Conservation (phyloP, 2,329 filamentous ascomycete genomes). For the Akanthomyces uredinophilus region DNA sequence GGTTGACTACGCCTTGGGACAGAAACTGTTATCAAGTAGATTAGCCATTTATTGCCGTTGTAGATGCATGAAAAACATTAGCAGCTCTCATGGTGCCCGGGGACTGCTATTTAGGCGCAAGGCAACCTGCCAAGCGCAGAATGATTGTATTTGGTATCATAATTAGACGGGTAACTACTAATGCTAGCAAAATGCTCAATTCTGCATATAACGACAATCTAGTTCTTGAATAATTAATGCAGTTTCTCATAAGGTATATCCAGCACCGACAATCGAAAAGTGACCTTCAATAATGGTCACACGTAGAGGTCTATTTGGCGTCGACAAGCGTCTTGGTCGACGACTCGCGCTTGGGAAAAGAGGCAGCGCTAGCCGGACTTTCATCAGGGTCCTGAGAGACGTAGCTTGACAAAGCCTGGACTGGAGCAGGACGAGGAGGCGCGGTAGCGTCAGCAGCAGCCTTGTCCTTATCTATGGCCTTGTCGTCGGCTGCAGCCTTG, state of each 20-base stretch:
- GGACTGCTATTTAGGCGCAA: too few relatives aligned
- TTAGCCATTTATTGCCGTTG: too few relatives aligned
- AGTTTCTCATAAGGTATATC: background rate
- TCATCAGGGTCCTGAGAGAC: slow-evolving; percentile 15
- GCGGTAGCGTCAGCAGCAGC: background rate
- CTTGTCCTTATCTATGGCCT: background rate
- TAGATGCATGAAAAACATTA: too few relatives aligned
- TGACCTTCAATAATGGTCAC: background rate
- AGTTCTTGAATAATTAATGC: background rate
- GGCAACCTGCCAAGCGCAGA: background rate
- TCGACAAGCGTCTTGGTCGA: slow-evolving; percentile 10
- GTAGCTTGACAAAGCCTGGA: background rate
- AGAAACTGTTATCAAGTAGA: too few relatives aligned
- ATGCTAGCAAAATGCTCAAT: background rate
- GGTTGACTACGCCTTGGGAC: too few relatives aligned
- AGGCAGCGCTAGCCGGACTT: slow-evolving; percentile 17
- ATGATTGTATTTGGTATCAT: slow-evolving; percentile 4
- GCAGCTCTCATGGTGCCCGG: too few relatives aligned
- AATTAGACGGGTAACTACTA: slow-evolving; percentile 5
- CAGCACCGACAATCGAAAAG: background rate
- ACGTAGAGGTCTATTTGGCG: background rate
- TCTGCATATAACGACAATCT: background rate
- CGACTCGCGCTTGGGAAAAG: slow-evolving; percentile 14
- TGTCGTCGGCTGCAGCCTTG: background rate
- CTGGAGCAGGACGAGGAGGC: background rate